phyloP scores from a whole-genome alignment of 192 early-diverging fungal species.

The Entomortierella lignicola region DNA sequence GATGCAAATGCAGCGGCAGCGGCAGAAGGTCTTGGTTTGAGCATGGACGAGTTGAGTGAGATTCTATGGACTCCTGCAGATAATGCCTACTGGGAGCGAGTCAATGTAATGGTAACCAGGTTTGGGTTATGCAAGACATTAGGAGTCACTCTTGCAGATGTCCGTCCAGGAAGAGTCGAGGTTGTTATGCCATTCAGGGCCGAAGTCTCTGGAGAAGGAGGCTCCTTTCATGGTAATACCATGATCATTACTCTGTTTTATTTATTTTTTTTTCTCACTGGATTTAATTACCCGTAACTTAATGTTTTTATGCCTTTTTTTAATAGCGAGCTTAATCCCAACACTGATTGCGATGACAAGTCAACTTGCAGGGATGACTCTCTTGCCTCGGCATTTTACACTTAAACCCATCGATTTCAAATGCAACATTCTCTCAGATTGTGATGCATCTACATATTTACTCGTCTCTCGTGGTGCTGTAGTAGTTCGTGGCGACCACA shows the following conservation, averaged over 20 bases:
- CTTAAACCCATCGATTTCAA: constrained; percentile 53
- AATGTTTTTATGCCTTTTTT: neutral
- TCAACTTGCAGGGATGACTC: constrained; percentile 50
- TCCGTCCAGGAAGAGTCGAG: constrained; percentile 42
- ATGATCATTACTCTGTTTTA: too few relatives aligned
- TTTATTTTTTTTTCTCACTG: neutral
- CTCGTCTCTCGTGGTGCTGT: constrained; percentile 43
- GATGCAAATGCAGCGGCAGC: constrained; percentile 23
- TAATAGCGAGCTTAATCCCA: constrained; percentile 40
- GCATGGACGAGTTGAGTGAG: constrained; percentile 45
- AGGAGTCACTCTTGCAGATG: constrained; percentile 33
- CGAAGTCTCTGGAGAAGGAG: constrained; percentile 52
- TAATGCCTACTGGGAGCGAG: constrained; percentile 48
- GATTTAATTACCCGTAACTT: too few relatives aligned
- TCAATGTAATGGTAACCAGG: constrained; percentile 44
- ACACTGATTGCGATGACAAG: constrained; percentile 45
- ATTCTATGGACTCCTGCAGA: constrained; percentile 51
- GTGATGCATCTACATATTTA: constrained; percentile 37
- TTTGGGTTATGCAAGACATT: constrained; percentile 37
- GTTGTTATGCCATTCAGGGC: constrained; percentile 45
- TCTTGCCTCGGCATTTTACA: constrained; percentile 42
- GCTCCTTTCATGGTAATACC: constrained; percentile 35
- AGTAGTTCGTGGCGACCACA: constrained; percentile 44
- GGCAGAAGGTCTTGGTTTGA: constrained; percentile 30
- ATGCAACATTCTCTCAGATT: constrained; percentile 53